Evolutionary conservation across 2,329 filamentous ascomycete genomes (phyloP).

Genomic region (Aspergillus brunneoviolaceus): DNA sequence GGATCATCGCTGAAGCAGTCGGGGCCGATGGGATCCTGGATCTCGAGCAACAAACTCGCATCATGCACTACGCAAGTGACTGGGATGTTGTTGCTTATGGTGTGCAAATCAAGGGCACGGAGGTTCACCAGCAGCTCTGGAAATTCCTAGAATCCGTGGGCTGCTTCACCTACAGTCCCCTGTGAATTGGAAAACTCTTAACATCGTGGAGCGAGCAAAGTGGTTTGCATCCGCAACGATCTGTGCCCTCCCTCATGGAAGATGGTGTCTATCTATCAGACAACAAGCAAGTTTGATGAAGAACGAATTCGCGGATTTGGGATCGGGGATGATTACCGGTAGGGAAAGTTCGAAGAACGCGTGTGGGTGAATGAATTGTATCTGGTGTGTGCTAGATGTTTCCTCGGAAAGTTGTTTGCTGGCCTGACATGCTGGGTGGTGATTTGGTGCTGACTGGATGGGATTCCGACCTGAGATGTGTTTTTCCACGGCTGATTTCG

Average conservation of each 20-base stretch:
- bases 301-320: background rate
- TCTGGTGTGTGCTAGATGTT: background rate
- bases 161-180: conserved; percentile 32
- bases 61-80: conserved; percentile 34
- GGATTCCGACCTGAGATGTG: background rate
- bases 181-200: conserved; percentile 2
- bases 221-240: background rate
- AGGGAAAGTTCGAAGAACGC: background rate
- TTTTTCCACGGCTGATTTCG: background rate
- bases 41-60: conserved; percentile 27
- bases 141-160: conserved; percentile 34
- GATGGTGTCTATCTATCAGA: background rate
- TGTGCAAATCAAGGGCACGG: conserved; percentile 29
- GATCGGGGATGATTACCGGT: background rate
- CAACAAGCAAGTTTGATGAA: background rate
- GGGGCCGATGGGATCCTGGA: conserved; percentile 27
- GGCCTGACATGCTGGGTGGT: background rate
- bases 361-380: background rate
- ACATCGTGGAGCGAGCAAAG: background rate
- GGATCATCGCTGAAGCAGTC: conserved; percentile 31
- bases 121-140: conserved; percentile 36
- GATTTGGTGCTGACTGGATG: background rate
- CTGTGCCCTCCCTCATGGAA: background rate
- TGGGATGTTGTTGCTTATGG: conserved; percentile 32
- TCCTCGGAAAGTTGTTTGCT: background rate